Evolutionary conservation across 441 rosid genomes (phyloP), one percentile per base, ranked within the genome.

Genomic region (Pelargonium fulgidum): DNA sequence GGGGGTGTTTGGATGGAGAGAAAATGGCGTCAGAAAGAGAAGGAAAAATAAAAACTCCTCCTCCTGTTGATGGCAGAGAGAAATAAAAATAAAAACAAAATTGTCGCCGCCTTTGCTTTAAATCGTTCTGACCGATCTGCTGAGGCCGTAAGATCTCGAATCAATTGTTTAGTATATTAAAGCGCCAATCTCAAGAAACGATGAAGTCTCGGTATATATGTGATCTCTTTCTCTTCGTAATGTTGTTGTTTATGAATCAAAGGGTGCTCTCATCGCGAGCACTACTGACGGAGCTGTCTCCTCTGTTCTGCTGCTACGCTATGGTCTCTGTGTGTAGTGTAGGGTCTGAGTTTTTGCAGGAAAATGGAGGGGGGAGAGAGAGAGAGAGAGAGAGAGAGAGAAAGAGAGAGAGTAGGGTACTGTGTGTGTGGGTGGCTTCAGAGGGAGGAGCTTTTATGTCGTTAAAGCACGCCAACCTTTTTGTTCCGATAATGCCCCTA

Each of bases 391-490:
- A 19, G 14, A 3, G 64, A 11, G 66, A 0, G 52, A 5, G 66
- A 20, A 59, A 33, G n/a, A 64, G 16, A 45, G 62, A 26, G 63
- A 3, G 61, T 36, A 19, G 67, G 70, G 72, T 76, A 48, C 70
- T 74, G 70, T 65, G 74, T 41, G 62, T 68, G 77, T 70, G 82
- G 71, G 75, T 69, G 77, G 75, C 72, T 68, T 22, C 74, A 54
- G 62, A 14, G 22, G 69, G 24, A 17, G 61, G 59, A 45, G 61
- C 68, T 72, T 74, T 73, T 64, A 70, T 74, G 80, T 77, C 80
- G 74, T 76, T 76, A 76, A 76, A 70, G 82, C 76, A 79, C 76
- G 81, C 78, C 75, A 77, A 47, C 76, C 29, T 58, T 52, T 45
- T 9, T 2, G 61, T 69, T 63, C 68, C 77, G 39, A 17, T 70